Evolutionary conservation across 106 monocot species (phyloP).

Genomic region (Amphibolis antarctica): DNA sequence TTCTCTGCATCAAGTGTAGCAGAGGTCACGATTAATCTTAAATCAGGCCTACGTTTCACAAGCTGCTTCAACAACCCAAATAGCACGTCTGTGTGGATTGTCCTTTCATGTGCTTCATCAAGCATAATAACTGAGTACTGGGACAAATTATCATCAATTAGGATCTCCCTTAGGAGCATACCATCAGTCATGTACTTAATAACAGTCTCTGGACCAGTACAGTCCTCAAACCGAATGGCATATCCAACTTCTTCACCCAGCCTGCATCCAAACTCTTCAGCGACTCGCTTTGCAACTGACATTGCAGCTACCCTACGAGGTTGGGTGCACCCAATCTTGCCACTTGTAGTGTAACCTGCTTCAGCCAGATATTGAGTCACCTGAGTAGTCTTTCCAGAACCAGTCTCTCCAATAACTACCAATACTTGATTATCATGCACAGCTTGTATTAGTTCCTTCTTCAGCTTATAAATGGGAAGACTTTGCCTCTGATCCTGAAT

Average conservation of each 20-base stretch:
- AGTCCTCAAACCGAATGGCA: conserved; percentile 95
- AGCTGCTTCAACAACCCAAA: conserved; percentile 87
- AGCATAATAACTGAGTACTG: conserved; percentile 96
- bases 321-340: conserved; percentile 95
- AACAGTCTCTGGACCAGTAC: conserved; percentile 87
- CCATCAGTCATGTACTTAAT: conserved; percentile 99
- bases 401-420: conserved; percentile 93
- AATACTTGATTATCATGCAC: conserved; percentile 87
- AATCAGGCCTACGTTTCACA: conserved; percentile 57
- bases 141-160: conserved; percentile 78
- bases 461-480: conserved; percentile 86
- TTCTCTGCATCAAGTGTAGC: conserved; percentile 94
- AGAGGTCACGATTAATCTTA: conserved; percentile 86
- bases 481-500: conserved; percentile 92
- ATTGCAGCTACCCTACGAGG: conserved; percentile 92
- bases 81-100: conserved; percentile 83
- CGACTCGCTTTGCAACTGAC: conserved; percentile 97
- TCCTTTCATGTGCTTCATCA: conserved; percentile 97
- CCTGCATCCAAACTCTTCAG: conserved; percentile 90
- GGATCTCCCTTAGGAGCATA: conserved; percentile 83
- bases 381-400: conserved; percentile 93
- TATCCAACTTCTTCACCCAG: conserved; percentile 94
- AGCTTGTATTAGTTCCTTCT: conserved; percentile 89
- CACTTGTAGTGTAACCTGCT: conserved; percentile 79
- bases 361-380: conserved; percentile 94